A percentile compares a stretch with the other conserved stretches of the same genome.
These are phyloP conservation scores for Mucor irregularis DNA, from an alignment of 371 early-diverging fungal species.

Conservation along the genomic window DNA sequence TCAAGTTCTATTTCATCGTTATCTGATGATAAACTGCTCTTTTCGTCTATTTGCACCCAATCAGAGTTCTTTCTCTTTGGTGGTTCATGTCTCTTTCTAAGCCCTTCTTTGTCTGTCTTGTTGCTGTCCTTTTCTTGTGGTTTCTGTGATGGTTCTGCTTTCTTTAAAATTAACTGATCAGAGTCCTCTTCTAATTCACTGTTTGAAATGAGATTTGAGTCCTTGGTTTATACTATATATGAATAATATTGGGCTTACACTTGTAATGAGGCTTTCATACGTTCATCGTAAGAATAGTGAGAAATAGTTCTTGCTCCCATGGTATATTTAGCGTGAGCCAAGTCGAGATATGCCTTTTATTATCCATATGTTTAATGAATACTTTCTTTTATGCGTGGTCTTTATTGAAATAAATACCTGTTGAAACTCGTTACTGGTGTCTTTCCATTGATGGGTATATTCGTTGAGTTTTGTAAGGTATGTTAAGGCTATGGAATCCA, in stretches of 20 bases:
- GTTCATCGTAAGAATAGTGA: conserved; percentile 50
- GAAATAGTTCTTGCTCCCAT: conserved; percentile 53
- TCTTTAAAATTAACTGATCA: background rate
- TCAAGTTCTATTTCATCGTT: conserved; percentile 25
- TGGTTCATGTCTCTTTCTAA: conserved; percentile 14
- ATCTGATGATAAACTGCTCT: background rate
- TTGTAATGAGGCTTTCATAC: conserved; percentile 51
- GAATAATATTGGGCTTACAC: conserved; percentile 26
- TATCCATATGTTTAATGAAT: background rate
- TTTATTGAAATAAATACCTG: conserved; percentile 16
- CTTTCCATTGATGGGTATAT: conserved; percentile 34
- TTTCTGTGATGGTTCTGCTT: background rate
- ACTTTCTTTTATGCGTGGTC: background rate
- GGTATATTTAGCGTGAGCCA: conserved; percentile 58
- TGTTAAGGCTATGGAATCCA: conserved; percentile 31
- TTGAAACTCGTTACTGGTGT: conserved; percentile 25
- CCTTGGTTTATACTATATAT: background rate
- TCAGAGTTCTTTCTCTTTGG: conserved; percentile 13
- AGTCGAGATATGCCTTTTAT: conserved; percentile 45
- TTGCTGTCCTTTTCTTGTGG: conserved; percentile 6
- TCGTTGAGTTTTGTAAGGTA: conserved; percentile 38
- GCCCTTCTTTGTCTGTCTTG: conserved; percentile 7
- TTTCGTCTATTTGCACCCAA: conserved; percentile 4
- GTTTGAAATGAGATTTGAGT: background rate
- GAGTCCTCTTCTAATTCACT: conserved; percentile 10